Evolutionary conservation across 257 asterid species (phyloP).

Genomic region (Solanum infundibuliforme): DNA sequence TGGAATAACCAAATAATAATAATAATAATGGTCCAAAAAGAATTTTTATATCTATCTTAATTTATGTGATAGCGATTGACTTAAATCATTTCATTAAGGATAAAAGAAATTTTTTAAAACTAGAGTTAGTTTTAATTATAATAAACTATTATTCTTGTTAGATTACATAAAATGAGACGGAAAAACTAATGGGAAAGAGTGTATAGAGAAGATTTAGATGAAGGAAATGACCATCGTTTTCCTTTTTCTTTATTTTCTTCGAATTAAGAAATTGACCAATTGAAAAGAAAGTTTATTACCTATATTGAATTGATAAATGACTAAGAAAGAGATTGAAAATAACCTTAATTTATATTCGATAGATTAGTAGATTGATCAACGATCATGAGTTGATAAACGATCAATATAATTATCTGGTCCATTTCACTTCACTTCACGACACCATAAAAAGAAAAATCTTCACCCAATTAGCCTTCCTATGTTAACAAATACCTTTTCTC

Average conservation of each 20-base stretch:
- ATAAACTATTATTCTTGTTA: too few relatives aligned
- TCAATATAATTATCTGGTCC: neutral
- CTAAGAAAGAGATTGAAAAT: neutral
- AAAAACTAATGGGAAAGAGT: neutral
- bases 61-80: neutral
- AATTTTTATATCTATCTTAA: neutral
- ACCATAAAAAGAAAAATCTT: neutral
- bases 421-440: neutral
- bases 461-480: neutral
- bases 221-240: neutral
- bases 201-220: neutral
- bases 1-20: neutral
- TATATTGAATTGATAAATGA: neutral
- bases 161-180: too few relatives aligned
- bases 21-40: neutral
- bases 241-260: neutral
- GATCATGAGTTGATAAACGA: neutral
- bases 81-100: too few relatives aligned
- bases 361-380: neutral
- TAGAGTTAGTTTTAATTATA: too few relatives aligned
- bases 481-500: neutral
- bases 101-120: too few relatives aligned
- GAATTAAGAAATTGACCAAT: neutral
- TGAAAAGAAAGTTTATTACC: neutral
- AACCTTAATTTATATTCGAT: neutral